Conservation (phyloP, 306 rosid species). For the Gleditsia sinensis region DNA sequence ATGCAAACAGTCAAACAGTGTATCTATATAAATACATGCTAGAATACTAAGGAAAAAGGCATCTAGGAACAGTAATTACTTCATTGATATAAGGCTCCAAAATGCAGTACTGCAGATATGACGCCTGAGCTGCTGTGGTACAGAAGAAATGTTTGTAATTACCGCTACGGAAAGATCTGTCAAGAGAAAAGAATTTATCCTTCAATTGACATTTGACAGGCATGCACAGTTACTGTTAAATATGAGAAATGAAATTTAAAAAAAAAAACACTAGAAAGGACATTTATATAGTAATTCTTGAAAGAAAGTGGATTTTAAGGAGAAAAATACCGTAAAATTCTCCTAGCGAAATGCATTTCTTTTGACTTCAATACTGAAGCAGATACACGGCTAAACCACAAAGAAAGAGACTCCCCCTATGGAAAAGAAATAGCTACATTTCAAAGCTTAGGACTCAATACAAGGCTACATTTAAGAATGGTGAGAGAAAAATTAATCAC, state of each 20-base stretch:
- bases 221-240: background rate
- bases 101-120: slow-evolving; percentile 82
- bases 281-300: slow-evolving; percentile 1
- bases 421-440: slow-evolving; percentile 43
- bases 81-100: slow-evolving; percentile 76
- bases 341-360: slow-evolving; percentile 82
- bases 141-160: slow-evolving; percentile 68
- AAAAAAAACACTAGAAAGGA: slow-evolving; percentile 4
- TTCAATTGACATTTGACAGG: slow-evolving; percentile 6
- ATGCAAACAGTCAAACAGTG: slow-evolving; percentile 23
- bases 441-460: slow-evolving; percentile 34
- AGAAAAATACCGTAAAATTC: slow-evolving; percentile 65
- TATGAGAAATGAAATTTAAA: background rate
- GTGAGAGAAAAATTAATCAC: slow-evolving; percentile 25
- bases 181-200: slow-evolving; percentile 32
- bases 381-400: slow-evolving; percentile 73
- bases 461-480: slow-evolving; percentile 24
- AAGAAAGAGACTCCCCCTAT: slow-evolving; percentile 85
- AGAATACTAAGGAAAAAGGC: background rate
- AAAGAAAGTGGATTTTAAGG: slow-evolving; percentile 16
- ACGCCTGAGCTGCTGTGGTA: slow-evolving; percentile 61
- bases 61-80: slow-evolving; percentile 50
- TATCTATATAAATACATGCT: background rate
- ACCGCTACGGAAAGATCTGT: slow-evolving; percentile 69
- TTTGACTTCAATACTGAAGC: slow-evolving; percentile 62